Evolutionary conservation across 2,329 filamentous ascomycete genomes (phyloP).

Genomic region (Plenodomus biglobosus): DNA sequence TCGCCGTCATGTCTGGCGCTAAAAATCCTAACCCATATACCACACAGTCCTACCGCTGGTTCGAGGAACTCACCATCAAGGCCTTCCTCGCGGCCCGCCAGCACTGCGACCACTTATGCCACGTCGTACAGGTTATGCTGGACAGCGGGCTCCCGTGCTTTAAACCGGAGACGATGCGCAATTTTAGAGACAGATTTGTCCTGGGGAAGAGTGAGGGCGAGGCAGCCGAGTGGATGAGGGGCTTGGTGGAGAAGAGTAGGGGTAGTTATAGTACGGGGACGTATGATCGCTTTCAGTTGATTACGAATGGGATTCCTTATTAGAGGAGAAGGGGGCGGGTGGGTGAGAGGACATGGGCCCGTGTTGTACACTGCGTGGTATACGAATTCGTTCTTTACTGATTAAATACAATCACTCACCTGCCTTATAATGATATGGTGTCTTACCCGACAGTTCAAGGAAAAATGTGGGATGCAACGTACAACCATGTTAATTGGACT

Average conservation of each 20-base stretch:
- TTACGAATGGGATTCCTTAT: conserved; percentile 97
- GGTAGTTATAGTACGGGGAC: conserved; percentile 88
- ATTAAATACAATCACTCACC: no score
- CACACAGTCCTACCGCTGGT: conserved; percentile 89
- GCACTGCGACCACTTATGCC: conserved; percentile 83
- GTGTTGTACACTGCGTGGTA: no score
- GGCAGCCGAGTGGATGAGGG: conserved; percentile 91
- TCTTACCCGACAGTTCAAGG: no score
- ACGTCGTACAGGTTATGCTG: conserved; percentile 93
- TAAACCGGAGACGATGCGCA: conserved; percentile 90
- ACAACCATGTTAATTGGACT: no score
- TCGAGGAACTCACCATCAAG: conserved; percentile 95
- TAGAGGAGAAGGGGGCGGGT: conserved; percentile 45
- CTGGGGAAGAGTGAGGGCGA: conserved; percentile 89
- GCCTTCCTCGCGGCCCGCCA: conserved; percentile 86
- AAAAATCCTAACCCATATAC: conserved; percentile 52
- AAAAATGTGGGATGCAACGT: no score
- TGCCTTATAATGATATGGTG: no score
- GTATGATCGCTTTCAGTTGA: conserved; percentile 96
- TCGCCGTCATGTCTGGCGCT: conserved; percentile 92
- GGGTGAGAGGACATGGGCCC: no score
- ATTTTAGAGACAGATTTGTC: conserved; percentile 91
- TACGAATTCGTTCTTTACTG: no score
- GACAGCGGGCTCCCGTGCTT: conserved; percentile 96
- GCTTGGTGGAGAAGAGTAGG: conserved; percentile 86